Conservation (phyloP, 75 land plant genomes). For the Chamaecyparis obtusa region DNA sequence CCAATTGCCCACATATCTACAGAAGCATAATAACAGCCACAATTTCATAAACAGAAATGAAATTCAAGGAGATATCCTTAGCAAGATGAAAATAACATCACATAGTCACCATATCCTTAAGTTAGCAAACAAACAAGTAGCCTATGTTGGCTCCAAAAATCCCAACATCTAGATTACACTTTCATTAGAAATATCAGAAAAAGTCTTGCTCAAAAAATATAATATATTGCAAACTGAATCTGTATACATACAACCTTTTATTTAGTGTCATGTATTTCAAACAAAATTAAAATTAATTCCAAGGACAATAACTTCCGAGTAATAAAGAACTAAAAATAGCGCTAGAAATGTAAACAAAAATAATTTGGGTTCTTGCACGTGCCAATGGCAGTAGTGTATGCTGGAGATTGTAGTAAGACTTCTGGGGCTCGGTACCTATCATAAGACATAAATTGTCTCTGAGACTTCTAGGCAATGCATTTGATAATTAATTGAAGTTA, state of each 20-base stretch:
- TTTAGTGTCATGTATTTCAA: neutral
- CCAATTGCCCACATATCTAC: constrained; percentile 98
- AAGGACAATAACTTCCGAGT: neutral
- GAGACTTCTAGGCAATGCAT: neutral
- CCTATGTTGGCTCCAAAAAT: neutral
- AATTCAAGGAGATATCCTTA: neutral
- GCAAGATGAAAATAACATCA: neutral
- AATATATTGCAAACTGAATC: neutral
- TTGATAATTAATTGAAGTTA: neutral
- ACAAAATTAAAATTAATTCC: neutral
- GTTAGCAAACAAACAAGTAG: neutral
- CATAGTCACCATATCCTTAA: neutral
- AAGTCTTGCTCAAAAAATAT: neutral
- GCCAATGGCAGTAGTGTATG: constrained; percentile 81
- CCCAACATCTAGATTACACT: neutral
- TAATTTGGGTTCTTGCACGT: constrained; percentile 5
- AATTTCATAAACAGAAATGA: neutral
- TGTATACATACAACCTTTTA: neutral
- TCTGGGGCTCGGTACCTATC: constrained; percentile 97
- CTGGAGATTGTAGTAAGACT: constrained; percentile 60
- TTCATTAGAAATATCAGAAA: neutral
- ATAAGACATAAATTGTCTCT: constrained; percentile 2
- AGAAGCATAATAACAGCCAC: neutral
- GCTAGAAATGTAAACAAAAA: neutral
- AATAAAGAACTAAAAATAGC: neutral